Base-by-base conservation (phyloP, 257 asterid species). In the Verbascum thapsus region DNA sequence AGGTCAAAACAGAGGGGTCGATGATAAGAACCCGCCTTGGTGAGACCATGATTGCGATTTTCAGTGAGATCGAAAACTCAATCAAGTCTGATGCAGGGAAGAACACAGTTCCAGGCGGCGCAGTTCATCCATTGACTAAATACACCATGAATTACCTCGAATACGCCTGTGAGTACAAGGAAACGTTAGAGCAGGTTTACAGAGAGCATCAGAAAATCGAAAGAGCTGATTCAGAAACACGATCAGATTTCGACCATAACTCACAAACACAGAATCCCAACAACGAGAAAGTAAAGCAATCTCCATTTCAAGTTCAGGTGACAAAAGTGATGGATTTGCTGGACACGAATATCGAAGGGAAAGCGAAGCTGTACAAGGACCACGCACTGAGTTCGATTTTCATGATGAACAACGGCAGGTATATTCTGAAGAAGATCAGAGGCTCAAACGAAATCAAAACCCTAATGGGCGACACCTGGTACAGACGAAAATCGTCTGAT, bases 321-420 rank as follows among this genome's bases (percentile, higher is more conserved):
- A 64, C 64, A 22, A 88, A 63, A 52, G 80, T 80, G 9, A 83
- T 91, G 89, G 95, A 88, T 17, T 56, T 88, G 26, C 76, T 88
- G 42, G 86, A 85, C 9, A 58, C 81, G 0, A 86, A 85, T 63
- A 78, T 91, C 11, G 96, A 88, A 1, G 83, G 78, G 0, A 91
- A 88, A 67, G 80, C 98, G 3, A 85, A 80, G 65, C 82, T 78
- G 7, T 91, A 91, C 80, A 88, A 64, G 53, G 96, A 91, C 68
- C 66, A 72, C 0, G 66, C 98, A 0, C 20, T 91, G 56, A 80
- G 83, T 67, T 74, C 85, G 10, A 91, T 91, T 0, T 91, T 91
- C 89, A 73, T 91, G 96, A 91, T 91, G 98, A 91, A 91, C 88
- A 91, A 91, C 47, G 96, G 97, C 7, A 68, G 98, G 15, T 88